These are phyloP conservation scores for Xylaria intraflava DNA, from an alignment of 495 filamentous ascomycete species.

Conservation along the genomic window DNA sequence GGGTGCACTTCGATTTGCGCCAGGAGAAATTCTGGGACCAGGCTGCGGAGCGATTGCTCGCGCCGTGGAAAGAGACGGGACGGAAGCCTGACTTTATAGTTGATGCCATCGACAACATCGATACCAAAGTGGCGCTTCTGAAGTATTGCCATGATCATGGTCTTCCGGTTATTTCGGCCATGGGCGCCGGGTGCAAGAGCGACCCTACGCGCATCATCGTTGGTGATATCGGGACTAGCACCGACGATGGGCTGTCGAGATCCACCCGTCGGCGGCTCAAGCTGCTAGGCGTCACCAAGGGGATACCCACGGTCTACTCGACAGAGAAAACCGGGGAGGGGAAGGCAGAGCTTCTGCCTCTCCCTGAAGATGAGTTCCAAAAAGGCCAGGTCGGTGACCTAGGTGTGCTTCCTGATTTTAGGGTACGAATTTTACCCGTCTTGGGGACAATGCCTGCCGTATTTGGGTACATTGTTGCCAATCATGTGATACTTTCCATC, in stretches of 20 bases:
- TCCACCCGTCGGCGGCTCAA: constrained; percentile 75
- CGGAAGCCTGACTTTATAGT: constrained; percentile 77
- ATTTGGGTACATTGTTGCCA: constrained; percentile 85
- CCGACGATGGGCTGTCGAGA: constrained; percentile 84
- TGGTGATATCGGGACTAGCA: constrained; percentile 83
- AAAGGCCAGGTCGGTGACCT: constrained; percentile 87
- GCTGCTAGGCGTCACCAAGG: constrained; percentile 68
- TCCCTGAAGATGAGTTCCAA: constrained; percentile 79
- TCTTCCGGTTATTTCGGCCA: constrained; percentile 81
- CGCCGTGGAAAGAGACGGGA: constrained; percentile 53
- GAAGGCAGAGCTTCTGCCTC: constrained; percentile 80
- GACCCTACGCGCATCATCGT: constrained; percentile 90
- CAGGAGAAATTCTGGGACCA: constrained; percentile 74
- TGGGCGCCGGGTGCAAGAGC: constrained; percentile 96
- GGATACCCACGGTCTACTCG: constrained; percentile 88
- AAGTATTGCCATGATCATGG: constrained; percentile 74
- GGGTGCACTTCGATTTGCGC: constrained; percentile 81
- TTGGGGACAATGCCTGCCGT: constrained; percentile 95
- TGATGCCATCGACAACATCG: constrained; percentile 97
- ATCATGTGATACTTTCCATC: constrained; percentile 83
- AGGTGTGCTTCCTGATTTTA: constrained; percentile 83
- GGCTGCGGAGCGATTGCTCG: constrained; percentile 58
- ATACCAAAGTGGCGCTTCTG: constrained; percentile 87
- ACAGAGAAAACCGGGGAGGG: constrained; percentile 86
- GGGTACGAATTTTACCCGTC: constrained; percentile 87